Evolutionary conservation across 2,329 filamentous ascomycete species (phyloP).

Genomic region (Neurospora sp.): DNA sequence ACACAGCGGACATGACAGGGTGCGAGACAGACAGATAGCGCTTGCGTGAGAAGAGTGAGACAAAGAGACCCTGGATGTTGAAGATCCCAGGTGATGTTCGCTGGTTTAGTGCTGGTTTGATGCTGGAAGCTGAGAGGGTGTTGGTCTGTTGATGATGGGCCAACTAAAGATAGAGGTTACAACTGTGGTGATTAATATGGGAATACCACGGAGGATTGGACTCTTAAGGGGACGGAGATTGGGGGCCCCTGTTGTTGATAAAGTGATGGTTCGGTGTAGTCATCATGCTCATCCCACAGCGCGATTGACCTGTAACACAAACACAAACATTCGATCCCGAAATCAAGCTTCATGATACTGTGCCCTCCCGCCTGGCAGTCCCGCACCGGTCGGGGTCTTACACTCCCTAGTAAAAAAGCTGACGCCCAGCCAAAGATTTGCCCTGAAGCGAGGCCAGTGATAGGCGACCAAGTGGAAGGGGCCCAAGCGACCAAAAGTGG

Average conservation of each 20-base stretch:
- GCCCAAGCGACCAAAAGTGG: background rate
- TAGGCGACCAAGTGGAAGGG: background rate
- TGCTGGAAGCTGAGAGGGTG: background rate
- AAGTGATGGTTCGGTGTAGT: background rate
- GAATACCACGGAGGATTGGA: background rate
- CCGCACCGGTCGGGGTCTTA: background rate
- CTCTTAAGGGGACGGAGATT: background rate
- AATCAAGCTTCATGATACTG: background rate
- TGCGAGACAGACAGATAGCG: no score
- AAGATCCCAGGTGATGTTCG: background rate
- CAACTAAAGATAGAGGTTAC: background rate
- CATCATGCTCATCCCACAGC: background rate
- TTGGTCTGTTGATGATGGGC: background rate
- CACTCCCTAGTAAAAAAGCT: background rate
- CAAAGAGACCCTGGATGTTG: background rate
- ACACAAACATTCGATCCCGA: background rate
- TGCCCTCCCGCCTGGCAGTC: background rate
- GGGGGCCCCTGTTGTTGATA: background rate
- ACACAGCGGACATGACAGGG: no score
- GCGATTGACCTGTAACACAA: background rate
- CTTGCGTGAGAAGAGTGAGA: no score
- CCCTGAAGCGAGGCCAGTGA: background rate
- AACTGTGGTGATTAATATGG: background rate
- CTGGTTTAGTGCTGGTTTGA: background rate
- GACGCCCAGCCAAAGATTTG: background rate